These are phyloP conservation scores for Zygnema cylindricum DNA, from an alignment of 139 green algal species.

Conservation along the genomic window DNA sequence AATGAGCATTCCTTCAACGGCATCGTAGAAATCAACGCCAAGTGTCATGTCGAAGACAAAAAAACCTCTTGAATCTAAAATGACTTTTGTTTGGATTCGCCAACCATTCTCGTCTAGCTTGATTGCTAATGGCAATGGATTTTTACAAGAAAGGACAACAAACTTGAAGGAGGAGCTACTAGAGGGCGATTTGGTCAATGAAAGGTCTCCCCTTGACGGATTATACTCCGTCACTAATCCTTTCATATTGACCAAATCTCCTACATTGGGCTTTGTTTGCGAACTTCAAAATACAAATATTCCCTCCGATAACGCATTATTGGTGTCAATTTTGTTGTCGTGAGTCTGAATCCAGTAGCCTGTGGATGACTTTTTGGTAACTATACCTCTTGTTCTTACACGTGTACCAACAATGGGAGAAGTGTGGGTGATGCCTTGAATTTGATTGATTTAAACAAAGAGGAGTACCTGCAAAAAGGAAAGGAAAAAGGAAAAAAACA, in stretches of 20 bases:
- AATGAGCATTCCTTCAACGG: no score
- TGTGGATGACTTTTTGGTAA: background rate
- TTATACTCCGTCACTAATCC: background rate
- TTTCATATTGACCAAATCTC: background rate
- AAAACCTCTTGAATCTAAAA: no score
- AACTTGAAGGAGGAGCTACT: background rate
- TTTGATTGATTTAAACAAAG: background rate
- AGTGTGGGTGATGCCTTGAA: background rate
- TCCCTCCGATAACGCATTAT: background rate
- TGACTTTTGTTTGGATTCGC: background rate
- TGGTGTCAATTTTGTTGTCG: background rate
- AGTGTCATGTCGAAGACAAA: no score
- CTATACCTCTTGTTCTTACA: background rate
- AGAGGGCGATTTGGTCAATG: background rate
- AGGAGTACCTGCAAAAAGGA: no score
- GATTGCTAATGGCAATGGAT: background rate
- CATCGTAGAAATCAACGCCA: no score
- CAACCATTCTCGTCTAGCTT: background rate
- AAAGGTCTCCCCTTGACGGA: background rate
- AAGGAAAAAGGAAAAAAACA: no score
- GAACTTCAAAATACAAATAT: background rate
- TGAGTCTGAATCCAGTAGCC: background rate
- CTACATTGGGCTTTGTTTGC: background rate
- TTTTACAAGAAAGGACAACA: no score
- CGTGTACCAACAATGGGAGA: background rate